Base-by-base conservation (phyloP, 768 basidiomycete species). In the Leccinum boreale region DNA sequence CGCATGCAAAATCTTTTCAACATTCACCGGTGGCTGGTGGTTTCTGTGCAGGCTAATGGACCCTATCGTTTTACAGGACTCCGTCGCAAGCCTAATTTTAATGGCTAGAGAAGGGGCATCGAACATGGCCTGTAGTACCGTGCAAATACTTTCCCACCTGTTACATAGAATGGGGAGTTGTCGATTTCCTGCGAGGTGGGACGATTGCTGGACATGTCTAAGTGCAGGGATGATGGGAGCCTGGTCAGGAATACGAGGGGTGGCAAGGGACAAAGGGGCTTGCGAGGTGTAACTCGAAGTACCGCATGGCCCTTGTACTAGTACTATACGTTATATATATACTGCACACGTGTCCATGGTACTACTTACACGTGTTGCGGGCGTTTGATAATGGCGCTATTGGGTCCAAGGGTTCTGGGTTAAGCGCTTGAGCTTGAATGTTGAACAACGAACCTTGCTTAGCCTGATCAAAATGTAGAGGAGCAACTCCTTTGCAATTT, bases 51-150 rank as follows among this genome's bases (percentile, higher is more conserved):
- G 24, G 5, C 14, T 14, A 19, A 64, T 51, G 23, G 55, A 65
- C 39, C 21, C 19, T 9, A 64, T 33, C 8, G 15, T 55, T 23
- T 64, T 57, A 0, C 1, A 23, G 24, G 63, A 64, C 42, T 31
- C 44, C 23, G 9, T 55, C 8, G 53, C 63, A 23, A 64, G 59
- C 5, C 53, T 46, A 0, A 64, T 15, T n/a, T 26, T 33, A 8
- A 36, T 15, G 17, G 15, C 36, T 36, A 36, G 17, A 36, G 6
- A 7, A 36, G 36, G 15, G 14, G 14, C 57, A 35, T 19, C 12
- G 17, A 33, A 35, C 5, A 23, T 23, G 23, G 23, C 10, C 1
- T 28, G 29, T 28, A 28, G 28, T 8, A 29, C 14, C 4, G 14
- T 36, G 15, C n/a, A 42, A 23, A 23, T 9, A 36, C 5, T 14